phyloP scores from a whole-genome alignment of 305 asterid species.

The Lippia alba region DNA sequence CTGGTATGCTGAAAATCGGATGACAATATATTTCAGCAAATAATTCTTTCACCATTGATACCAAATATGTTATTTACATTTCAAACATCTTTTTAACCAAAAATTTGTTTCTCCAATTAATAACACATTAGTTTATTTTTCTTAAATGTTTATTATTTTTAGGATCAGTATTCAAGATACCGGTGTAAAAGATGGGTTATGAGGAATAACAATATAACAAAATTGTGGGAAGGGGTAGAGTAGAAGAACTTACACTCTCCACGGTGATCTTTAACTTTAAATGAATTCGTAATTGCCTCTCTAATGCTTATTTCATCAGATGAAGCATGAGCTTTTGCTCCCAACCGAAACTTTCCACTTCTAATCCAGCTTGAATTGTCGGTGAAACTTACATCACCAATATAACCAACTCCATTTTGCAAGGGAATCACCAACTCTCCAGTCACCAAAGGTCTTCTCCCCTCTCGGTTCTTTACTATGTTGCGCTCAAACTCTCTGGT shows the following conservation, averaged over 20 bases:
- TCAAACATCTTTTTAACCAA: background rate
- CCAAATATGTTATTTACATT: background rate
- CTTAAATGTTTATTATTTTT: no score
- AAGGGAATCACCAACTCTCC: constrained; percentile 61
- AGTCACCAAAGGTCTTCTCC: constrained; percentile 79
- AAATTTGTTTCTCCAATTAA: no score
- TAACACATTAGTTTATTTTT: no score
- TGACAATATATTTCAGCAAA: background rate
- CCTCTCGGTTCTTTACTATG: constrained; percentile 64
- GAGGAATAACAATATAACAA: no score
- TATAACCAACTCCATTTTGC: constrained; percentile 64
- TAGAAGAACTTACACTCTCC: constrained; percentile 83
- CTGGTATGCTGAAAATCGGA: constrained; percentile 63
- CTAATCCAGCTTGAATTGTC: constrained; percentile 96
- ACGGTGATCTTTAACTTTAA: constrained; percentile 88
- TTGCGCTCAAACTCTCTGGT: constrained; percentile 51
- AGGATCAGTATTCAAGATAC: no score
- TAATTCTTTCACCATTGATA: background rate
- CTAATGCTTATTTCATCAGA: constrained; percentile 48
- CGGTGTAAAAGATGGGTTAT: no score
- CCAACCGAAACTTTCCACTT: constrained; percentile 80
- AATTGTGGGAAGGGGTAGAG: background rate
- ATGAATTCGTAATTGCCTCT: constrained; percentile 79
- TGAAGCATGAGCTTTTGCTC: constrained; percentile 43
- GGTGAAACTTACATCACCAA: constrained; percentile 70